A percentile compares a stretch with the other conserved stretches of the same genome.
Evolutionary conservation across 257 asterid species (phyloP).

Genomic region (Apocynum venetum): DNA sequence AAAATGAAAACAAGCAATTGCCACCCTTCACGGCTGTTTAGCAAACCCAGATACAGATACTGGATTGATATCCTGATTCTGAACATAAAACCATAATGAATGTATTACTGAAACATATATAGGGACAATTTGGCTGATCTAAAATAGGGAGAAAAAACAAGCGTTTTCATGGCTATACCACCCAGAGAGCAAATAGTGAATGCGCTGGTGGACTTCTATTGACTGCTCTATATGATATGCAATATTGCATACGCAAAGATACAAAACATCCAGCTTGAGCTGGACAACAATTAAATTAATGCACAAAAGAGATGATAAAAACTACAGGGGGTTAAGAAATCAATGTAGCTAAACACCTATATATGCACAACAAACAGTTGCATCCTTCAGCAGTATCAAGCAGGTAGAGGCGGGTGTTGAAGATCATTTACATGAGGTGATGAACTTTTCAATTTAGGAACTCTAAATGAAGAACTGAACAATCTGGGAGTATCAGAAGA

Average conservation of each 20-base stretch:
- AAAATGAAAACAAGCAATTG: neutral
- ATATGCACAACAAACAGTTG: constrained; percentile 1
- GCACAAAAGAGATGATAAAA: neutral
- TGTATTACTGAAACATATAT: no score
- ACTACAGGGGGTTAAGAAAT: neutral
- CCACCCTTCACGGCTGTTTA: no score
- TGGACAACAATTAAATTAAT: constrained; percentile 1
- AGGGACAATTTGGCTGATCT: no score
- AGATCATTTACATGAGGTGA: constrained; percentile 32
- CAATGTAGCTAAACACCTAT: neutral
- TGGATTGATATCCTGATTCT: no score
- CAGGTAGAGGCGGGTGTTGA: neutral
- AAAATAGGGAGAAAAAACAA: no score
- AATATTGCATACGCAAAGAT: neutral
- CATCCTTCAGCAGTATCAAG: neutral
- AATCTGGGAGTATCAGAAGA: constrained; percentile 48
- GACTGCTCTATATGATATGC: neutral
- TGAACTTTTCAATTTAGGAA: constrained; percentile 65
- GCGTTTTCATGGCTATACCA: neutral
- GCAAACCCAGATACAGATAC: no score
- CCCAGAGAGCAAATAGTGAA: no score
- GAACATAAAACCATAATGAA: no score
- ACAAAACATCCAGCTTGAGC: constrained; percentile 5
- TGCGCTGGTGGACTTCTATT: neutral
- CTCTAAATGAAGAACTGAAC: constrained; percentile 68